Conservation (phyloP, 2,329 filamentous ascomycete genomes). For the Domatiomyces catenatus region DNA sequence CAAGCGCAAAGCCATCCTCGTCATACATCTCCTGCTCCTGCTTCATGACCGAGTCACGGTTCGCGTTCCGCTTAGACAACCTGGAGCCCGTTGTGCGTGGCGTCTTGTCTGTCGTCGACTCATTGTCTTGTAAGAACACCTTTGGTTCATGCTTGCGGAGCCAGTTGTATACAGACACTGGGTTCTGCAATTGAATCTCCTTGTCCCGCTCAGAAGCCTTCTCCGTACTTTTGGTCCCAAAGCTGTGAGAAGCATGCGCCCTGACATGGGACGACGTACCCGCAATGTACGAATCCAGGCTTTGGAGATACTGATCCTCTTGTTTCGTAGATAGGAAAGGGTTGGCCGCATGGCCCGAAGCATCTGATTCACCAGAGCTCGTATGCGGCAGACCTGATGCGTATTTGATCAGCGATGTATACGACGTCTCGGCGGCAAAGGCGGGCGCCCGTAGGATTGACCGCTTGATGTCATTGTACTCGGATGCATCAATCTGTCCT, state of each 20-base stretch:
- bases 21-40: slow-evolving; percentile 27
- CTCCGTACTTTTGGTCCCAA: slow-evolving; percentile 28
- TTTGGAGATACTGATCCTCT: slow-evolving; percentile 28
- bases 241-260: slow-evolving; percentile 25
- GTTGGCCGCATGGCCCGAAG: slow-evolving; percentile 17
- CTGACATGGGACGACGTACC: slow-evolving; percentile 6
- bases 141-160: slow-evolving; percentile 70
- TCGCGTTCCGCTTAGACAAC: slow-evolving; percentile 27
- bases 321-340: slow-evolving; percentile 31
- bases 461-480: slow-evolving; percentile 26
- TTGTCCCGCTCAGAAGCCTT: slow-evolving; percentile 39
- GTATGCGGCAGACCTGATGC: slow-evolving; percentile 18
- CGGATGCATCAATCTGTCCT: slow-evolving; percentile 22
- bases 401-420: slow-evolving; percentile 18
- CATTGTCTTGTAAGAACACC: slow-evolving; percentile 66
- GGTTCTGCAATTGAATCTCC: slow-evolving; percentile 53
- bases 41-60: slow-evolving; percentile 14
- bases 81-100: slow-evolving; percentile 26
- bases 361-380: slow-evolving; percentile 8
- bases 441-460: slow-evolving; percentile 24
- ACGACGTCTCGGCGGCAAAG: slow-evolving; percentile 25
- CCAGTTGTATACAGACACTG: slow-evolving; percentile 92
- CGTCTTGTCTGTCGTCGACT: slow-evolving; percentile 31
- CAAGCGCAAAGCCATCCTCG: slow-evolving; percentile 27
- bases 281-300: slow-evolving; percentile 25